Evolutionary conservation across 2,329 filamentous ascomycete genomes (phyloP), one percentile per base, ranked within the genome.

Genomic region (Monosporascus sp.): DNA sequence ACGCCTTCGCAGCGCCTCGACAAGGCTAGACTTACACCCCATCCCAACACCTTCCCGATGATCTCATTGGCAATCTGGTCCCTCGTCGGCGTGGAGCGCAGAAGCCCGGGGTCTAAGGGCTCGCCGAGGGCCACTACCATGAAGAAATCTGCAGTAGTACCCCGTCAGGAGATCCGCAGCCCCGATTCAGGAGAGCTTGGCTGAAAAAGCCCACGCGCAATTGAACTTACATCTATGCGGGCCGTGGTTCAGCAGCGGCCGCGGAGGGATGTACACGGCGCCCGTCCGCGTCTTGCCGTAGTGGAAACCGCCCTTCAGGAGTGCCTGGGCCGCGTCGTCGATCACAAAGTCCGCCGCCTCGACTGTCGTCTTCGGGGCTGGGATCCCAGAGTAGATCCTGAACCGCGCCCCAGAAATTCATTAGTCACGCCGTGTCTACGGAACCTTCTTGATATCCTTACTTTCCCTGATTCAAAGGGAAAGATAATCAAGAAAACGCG

Each of bases 201-300:
- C 31, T 14, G 31, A 35, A 14, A 31, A 35, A 14, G 11, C 31
- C 31, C 31, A 35, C 31, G 31, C 16, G 9, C 2, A 5, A 24
- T 22, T 2, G 6, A 1, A 61, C 71, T 66, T 62, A 74, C 72
- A 82, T 52, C 78, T 68, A 63, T 82, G 78, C 22, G 71, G 69
- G 0, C 79, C 78, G 58, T 81, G 74, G 26, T 78, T 78, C 50
- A 77, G 60, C 37, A 78, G 63, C 19, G 78, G 77, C 14, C 70
- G 63, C 1, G 79, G 77, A 0, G 73, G 68, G 4, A 74, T 68
- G 55, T 80, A 81, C 1, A 78, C 60, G 4, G 35, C 65, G 1
- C 70, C 70, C 3, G 68, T 64, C 5, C 68, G 61, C 24, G 72
- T 78, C 55, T 69, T 63, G 2, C 76, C 77, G 47, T 76, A 78